Evolutionary conservation across 2,329 filamentous ascomycete genomes (phyloP), one percentile per base, ranked within the genome.

Genomic region (Scytalidium sp.): DNA sequence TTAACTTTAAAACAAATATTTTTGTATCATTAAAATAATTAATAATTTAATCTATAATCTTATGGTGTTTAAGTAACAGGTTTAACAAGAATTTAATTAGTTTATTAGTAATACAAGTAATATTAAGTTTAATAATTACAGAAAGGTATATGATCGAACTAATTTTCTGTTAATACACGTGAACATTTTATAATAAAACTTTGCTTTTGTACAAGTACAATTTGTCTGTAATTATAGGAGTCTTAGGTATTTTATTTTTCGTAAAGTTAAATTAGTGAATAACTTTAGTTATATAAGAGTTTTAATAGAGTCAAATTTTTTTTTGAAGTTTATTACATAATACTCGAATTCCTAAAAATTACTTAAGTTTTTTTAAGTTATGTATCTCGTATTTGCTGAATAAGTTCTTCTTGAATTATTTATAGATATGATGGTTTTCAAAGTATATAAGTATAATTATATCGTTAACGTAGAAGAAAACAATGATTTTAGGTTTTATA

Each of bases 391-490:
- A 68, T 5, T 49, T 15, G 0, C 54, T 43, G 0, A 3, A 8
- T 2, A 66, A 56, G 0, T 49, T n/a, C n/a, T n/a, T n/a, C 39
- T 66, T 65, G 10, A 64, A 3, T 8, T 20, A 3, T 2, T 46
- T n/a, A n/a, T n/a, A n/a, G n/a, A n/a, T n/a, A n/a, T n/a, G n/a
- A n/a, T n/a, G n/a, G n/a, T n/a, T n/a, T n/a, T n/a, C n/a, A n/a
- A n/a, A n/a, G n/a, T n/a, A n/a, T n/a, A n/a, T n/a, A 19, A 41
- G 51, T 44, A 2, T 22, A 25, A 3, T 5, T 7, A 68, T 36
- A 43, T 68, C 55, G 48, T 67, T 58, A 2, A 67, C 56, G 40
- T 66, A 68, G 0, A 62, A 46, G 0, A 59, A 46, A 13, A 66
- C 52, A n/a, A 55, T 48, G 10, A 54, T 44, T 11, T 41, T 29